Base-by-base conservation (phyloP, 2,329 filamentous ascomycete genomes). In the Sporothrix humicola region DNA sequence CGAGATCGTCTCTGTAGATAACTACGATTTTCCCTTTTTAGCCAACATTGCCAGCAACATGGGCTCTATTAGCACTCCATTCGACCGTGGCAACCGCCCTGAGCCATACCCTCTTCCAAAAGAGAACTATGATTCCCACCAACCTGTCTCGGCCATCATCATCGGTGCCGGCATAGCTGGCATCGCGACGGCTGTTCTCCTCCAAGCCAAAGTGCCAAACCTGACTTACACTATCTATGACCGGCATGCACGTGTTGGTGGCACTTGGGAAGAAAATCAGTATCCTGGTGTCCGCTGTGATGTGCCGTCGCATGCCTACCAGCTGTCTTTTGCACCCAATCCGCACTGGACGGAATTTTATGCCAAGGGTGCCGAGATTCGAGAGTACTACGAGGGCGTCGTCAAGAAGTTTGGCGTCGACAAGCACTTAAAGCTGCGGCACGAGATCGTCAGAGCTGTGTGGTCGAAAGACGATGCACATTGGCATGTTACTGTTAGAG, bases 101-200 rank as follows among this genome's bases (percentile, higher is more conserved):
- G 59, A 42, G 8, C 46, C 46, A n/a, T 58, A 72, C n/a, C n/a
- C 31, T 8, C 20, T 72, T 2, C 61, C 71, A 1, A 52, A 68
- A 15, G 58, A 31, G 5, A 13, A 50, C 1, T 72, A 72, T 20
- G n/a, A 68, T 7, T 13, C 71, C 37, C 37, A 42, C 13, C 48
- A 44, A 2, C 71, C 71, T 3, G 71, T 72, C 13, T 46, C 71
- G 31, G 71, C 70, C 17, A 52, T 77, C 54, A 58, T 76, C 15
- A 69, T 89, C 78, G 78, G 87, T 86, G 78, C 85, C 82, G 76
- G 88, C 84, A 75, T 88, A 83, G 75, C 85, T 84, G 72, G 86
- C 80, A 79, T 89, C 9, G 69, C 73, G 1, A 75, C 75, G 7
- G 72, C 75, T 13, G 73, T 77, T 7, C 69, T 76, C 2, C 63